Base-by-base conservation (phyloP, 768 basidiomycete genomes). In the Leccinum longicurvipes region DNA sequence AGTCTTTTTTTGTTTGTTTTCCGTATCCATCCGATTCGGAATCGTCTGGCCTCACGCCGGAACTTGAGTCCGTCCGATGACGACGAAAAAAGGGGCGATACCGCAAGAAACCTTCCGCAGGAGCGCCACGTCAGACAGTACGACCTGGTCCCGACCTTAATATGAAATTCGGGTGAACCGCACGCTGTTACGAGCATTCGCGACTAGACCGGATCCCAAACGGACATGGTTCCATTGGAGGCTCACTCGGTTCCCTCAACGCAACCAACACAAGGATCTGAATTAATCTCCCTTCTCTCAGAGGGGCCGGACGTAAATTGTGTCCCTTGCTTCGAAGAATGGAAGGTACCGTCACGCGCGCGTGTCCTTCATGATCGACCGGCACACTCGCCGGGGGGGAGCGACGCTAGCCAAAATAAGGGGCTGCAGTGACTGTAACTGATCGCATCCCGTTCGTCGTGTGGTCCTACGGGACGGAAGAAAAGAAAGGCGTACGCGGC, bases 341-440 rank as follows among this genome's bases (percentile, higher is more conserved):
- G 65, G 60, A 66, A 61, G 25, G 25, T 44, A 17, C 31, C 14
- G 51, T 55, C 58, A 47, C 10, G 52, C 24, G 25, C 24, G 53
- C 54, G 6, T 47, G 50, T 28, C 48, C 24, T 61, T 66, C 66
- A 67, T 65, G 66, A 65, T 62, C 66, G 65, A 62, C 58, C 54
- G 31, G 51, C 28, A 46, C 19, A 19, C 19, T 41, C 51, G 21
- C 41, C 34, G n/a, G 55, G 32, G 8, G 46, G 19, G 49, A 36
- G 8, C 29, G 19, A 44, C 46, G 14, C 7, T 11, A 4, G 23
- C 28, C 49, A 48, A 50, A 56, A 61, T 53, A 47, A 39, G 31
- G 55, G 19, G 21, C 29, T 10, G 4, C 23, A 17, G 11, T 39
- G 36, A n/a, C 5, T 19, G 29, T 14, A 19, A n/a, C 28, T 19